Evolutionary conservation across 352 stramenopile species (phyloP), one percentile per base, ranked within the genome.

Genomic region (Globisporangium ultimum): DNA sequence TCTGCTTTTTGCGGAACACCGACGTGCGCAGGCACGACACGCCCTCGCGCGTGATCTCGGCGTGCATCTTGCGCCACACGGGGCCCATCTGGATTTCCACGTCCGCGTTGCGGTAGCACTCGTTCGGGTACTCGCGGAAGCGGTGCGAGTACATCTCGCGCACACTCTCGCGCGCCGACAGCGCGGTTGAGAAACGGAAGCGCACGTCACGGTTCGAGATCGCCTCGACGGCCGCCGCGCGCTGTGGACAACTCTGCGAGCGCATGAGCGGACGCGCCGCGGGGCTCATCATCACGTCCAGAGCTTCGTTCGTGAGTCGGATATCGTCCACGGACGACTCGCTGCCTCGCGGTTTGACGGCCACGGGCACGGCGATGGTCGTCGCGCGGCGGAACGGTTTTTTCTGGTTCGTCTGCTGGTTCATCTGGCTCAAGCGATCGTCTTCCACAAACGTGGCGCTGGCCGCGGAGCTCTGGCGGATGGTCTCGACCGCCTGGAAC

Each of bases 71-170:
- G 34, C 78, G 74, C 79, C 80, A 88, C n/a, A 76, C 59, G 12
- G 70, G 70, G 13, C 76, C 76, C 1, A 84, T 38, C 46, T 80
- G 70, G 48, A 87, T 72, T 38, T 79, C 53, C 38, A 76, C 75
- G 5, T 64, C 32, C 12, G 69, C 51, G 24, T 56, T 64, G 40
- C 72, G 59, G 14, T 65, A 36, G 54, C 70, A 80, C 54, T 84
- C 67, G 11, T 63, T 57, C 0, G 82, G 82, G 58, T 89, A 89
- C 52, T 88, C 76, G 17, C 70, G 66, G 48, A 89, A 46, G 1
- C 74, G 60, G 53, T 76, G 76, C 18, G 78, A 79, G 58, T 91
- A 74, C 78, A 89, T 89, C 64, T 89, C 76, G 24, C 82, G 79
- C 53, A 89, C 79, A 11, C 70, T 75, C 32, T 88, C 82, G 17